Conservation (phyloP, 2,329 filamentous ascomycete species). For the Stagonosporopsis chrysanthemi region DNA sequence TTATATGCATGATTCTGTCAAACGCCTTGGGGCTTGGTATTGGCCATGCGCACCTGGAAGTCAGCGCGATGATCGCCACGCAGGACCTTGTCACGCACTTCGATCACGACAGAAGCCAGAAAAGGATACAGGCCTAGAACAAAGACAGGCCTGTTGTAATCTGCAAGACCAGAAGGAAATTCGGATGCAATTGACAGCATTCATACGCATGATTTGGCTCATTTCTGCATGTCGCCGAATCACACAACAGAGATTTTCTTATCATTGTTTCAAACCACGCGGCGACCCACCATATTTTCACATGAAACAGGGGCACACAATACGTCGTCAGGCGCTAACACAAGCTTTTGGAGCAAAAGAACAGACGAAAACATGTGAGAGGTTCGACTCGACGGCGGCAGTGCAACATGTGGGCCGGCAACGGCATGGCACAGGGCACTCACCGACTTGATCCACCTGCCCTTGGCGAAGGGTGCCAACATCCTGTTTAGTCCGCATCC, state of each 20-base stretch:
- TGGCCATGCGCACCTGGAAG: background rate
- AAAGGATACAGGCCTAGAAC: constrained; percentile 3
- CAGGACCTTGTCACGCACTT: background rate
- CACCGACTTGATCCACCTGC: background rate
- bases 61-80: background rate
- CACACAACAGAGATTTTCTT: constrained; percentile 18
- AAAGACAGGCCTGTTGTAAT: background rate
- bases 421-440: constrained; percentile 9
- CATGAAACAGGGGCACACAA: constrained; percentile 20
- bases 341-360: constrained; percentile 6
- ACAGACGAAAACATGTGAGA: background rate
- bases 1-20: background rate
- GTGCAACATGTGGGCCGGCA: constrained; percentile 17
- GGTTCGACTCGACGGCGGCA: constrained; percentile 4
- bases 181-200: constrained; percentile 3
- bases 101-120: background rate
- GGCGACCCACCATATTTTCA: constrained; percentile 9
- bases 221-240: constrained; percentile 19
- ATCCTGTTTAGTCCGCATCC: background rate
- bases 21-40: no score
- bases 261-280: constrained; percentile 15
- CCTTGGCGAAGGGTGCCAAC: constrained; percentile 3
- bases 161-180: background rate
- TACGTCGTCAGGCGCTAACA: constrained; percentile 5
- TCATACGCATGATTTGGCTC: constrained; percentile 4